A percentile compares a stretch with the other conserved stretches of the same genome.
Evolutionary conservation across 495 filamentous ascomycete species (phyloP).

Genomic region (Hypoxylon rickii): DNA sequence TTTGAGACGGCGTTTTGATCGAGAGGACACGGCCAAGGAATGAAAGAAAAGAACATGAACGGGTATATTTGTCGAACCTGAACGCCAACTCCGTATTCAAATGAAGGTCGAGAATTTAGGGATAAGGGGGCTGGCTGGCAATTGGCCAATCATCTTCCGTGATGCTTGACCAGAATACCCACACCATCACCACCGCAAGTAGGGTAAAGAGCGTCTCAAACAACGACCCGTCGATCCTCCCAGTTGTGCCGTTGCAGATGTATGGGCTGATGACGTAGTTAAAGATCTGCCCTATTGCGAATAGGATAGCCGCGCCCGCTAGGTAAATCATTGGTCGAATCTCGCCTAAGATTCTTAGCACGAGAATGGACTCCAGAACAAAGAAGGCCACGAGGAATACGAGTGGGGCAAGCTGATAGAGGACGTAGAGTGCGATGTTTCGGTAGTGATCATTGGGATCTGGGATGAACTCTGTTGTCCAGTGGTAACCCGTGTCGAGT

Average conservation of each 20-base stretch:
- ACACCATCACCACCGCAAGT: conserved; percentile 76
- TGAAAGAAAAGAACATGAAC: conserved; percentile 40
- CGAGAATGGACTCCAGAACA: conserved; percentile 78
- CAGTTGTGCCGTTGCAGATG: conserved; percentile 78
- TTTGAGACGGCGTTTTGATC: conserved; percentile 9
- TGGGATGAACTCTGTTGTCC: conserved; percentile 74
- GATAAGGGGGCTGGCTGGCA: conserved; percentile 33
- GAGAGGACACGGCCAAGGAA: conserved; percentile 24
- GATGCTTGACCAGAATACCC: conserved; percentile 98
- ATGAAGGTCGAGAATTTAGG: conserved; percentile 33
- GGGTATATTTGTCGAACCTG: conserved; percentile 39
- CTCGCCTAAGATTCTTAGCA: conserved; percentile 83
- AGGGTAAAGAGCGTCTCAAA: conserved; percentile 95
- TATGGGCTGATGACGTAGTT: conserved; percentile 90
- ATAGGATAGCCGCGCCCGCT: conserved; percentile 70
- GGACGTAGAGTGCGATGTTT: conserved; percentile 85
- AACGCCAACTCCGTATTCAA: conserved; percentile 37
- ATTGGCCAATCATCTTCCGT: conserved; percentile 98
- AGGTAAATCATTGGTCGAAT: conserved; percentile 88
- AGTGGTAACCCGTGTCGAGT: conserved; percentile 87
- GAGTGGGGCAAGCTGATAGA: conserved; percentile 89
- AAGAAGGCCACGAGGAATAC: conserved; percentile 86
- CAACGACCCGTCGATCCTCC: conserved; percentile 88
- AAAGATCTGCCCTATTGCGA: conserved; percentile 93
- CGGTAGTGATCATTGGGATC: conserved; percentile 63